These are phyloP conservation scores for Magnaporthiopsis rhizophila DNA, from an alignment of 2,329 filamentous ascomycete species.

Conservation along the genomic window DNA sequence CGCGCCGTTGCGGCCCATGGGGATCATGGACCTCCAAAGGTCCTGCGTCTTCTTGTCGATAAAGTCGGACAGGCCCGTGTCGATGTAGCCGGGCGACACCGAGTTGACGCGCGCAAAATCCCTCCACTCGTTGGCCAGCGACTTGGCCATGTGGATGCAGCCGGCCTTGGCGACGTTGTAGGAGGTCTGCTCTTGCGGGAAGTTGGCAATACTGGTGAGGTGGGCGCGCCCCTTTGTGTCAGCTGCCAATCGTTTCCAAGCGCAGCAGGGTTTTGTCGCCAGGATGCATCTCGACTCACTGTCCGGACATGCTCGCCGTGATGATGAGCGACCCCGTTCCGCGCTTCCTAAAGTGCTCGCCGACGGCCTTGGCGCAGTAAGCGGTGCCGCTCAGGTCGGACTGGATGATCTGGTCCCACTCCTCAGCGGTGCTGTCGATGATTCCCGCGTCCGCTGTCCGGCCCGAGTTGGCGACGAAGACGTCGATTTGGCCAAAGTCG, in stretches of 20 bases:
- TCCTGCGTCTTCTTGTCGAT: constrained; percentile 57
- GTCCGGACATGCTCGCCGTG: constrained; percentile 4
- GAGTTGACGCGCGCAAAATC: constrained; percentile 66
- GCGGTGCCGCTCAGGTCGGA: constrained; percentile 72
- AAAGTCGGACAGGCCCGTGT: constrained; percentile 63
- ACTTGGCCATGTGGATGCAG: constrained; percentile 52
- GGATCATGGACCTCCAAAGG: constrained; percentile 71
- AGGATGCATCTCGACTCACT: background rate
- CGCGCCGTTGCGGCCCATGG: constrained; percentile 69
- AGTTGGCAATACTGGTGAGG: constrained; percentile 71
- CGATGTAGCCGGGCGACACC: constrained; percentile 68
- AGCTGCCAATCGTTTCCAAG: constrained; percentile 50
- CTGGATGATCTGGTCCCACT: constrained; percentile 63
- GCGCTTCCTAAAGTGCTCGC: constrained; percentile 61
- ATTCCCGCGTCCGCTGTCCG: constrained; percentile 49
- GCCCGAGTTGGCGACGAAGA: constrained; percentile 74
- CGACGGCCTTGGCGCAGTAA: constrained; percentile 67
- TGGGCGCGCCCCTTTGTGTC: constrained; percentile 57
- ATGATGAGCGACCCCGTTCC: constrained; percentile 41
- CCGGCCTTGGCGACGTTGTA: constrained; percentile 69
- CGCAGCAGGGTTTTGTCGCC: constrained; percentile 23
- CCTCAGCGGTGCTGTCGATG: constrained; percentile 69
- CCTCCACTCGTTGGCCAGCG: constrained; percentile 71
- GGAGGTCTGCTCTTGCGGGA: constrained; percentile 65
- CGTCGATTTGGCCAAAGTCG: constrained; percentile 66